Evolutionary conservation across 345 rosid species (phyloP).

Genomic region (Aurinia saxatilis): DNA sequence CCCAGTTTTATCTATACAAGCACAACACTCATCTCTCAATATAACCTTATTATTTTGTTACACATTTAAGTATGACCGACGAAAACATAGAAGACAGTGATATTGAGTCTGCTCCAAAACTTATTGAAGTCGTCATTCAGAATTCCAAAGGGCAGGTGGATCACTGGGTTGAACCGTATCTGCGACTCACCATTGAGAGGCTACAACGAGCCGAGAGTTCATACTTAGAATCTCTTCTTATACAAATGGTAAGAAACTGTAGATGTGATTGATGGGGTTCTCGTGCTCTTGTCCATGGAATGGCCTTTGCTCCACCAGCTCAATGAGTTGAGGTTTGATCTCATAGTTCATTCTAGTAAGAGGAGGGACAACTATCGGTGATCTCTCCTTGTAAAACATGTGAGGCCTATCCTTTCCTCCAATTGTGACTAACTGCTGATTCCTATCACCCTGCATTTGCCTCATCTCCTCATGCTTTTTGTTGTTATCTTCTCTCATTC

Average conservation of each 20-base stretch:
- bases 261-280: too few species aligned
- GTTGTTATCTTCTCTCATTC: too few species aligned
- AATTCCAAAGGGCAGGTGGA: slow-evolving; percentile 98
- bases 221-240: slow-evolving; percentile 81
- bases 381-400: too few species aligned
- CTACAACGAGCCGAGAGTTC: slow-evolving; percentile 72
- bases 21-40: neutral
- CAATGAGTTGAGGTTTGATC: too few species aligned
- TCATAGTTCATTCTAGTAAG: too few species aligned
- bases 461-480: too few species aligned
- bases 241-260: slow-evolving; percentile 97
- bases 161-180: slow-evolving; percentile 94
- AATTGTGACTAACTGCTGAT: too few species aligned
- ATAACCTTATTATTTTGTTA: neutral
- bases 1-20: slow-evolving; percentile 1
- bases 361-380: too few species aligned
- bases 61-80: slow-evolving; percentile 78
- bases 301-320: too few species aligned
- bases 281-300: too few species aligned
- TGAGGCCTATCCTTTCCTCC: too few species aligned
- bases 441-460: too few species aligned
- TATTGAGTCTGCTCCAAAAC: slow-evolving; percentile 96
- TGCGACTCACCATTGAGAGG: slow-evolving; percentile 74
- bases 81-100: slow-evolving; percentile 82
- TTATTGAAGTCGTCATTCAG: slow-evolving; percentile 93